Conservation (phyloP, 2,329 filamentous ascomycete genomes). For the Pleoardoris graminearum region DNA sequence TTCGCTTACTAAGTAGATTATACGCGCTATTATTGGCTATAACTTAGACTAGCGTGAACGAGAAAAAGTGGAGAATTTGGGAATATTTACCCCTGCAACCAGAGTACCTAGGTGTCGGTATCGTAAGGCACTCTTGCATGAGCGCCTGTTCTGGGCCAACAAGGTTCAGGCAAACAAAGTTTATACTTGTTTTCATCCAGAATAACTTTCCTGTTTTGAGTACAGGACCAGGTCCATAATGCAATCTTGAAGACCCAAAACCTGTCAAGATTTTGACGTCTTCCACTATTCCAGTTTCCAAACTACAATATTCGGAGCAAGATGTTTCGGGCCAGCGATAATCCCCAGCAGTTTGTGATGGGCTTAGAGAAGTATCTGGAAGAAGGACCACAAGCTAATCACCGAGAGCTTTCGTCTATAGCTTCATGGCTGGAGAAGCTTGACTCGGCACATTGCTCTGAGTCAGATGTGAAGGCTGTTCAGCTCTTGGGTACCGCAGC, state of each 20-base stretch:
- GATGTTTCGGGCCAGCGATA: slow-evolving; percentile 23
- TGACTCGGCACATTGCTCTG: slow-evolving; percentile 10
- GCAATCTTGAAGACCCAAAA: neutral
- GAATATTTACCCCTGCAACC: too few relatives aligned
- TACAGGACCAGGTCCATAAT: neutral
- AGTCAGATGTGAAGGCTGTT: slow-evolving; percentile 21
- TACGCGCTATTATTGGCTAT: too few relatives aligned
- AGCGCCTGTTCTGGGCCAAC: slow-evolving; percentile 4
- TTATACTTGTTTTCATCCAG: neutral
- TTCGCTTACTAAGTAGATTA: too few relatives aligned
- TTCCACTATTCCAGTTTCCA: neutral
- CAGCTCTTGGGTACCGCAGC: slow-evolving; percentile 39
- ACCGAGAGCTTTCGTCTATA: slow-evolving; percentile 20
- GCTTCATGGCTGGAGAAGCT: slow-evolving; percentile 20
- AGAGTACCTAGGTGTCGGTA: too few relatives aligned
- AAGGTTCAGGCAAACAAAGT: slow-evolving; percentile 2
- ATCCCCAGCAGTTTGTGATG: slow-evolving; percentile 21
- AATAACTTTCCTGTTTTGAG: neutral
- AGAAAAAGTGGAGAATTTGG: too few relatives aligned
- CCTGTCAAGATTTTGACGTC: neutral
- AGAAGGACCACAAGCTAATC: slow-evolving; percentile 17
- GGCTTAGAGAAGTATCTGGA: slow-evolving; percentile 21
- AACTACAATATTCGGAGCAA: neutral
- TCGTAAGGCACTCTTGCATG: slow-evolving; percentile 7
- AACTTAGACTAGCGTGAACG: too few relatives aligned